phyloP scores from a whole-genome alignment of 2,329 filamentous ascomycete genomes.

The Epicoccum nigrum region DNA sequence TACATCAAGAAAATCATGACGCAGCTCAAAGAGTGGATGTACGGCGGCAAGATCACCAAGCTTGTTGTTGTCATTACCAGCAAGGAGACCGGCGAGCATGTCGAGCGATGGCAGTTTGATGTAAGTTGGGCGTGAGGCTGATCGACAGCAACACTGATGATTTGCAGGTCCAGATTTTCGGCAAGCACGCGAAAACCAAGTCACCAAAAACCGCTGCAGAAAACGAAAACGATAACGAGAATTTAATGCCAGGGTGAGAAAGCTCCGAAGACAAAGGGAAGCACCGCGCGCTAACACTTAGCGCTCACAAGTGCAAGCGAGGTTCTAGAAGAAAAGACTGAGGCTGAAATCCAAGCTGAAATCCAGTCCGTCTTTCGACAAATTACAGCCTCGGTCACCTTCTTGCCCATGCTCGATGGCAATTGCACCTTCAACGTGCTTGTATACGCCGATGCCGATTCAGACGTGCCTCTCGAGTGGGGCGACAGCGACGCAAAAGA shows the following conservation, averaged over 20 bases:
- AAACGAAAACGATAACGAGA: conserved; percentile 89
- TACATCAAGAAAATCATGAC: conserved; percentile 99
- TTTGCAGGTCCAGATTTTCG: conserved; percentile 63
- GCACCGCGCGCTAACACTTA: conserved; percentile 27
- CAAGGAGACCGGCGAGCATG: conserved; percentile 94
- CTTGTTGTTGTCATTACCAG: conserved; percentile 95
- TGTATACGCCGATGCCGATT: conserved; percentile 96
- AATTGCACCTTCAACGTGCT: conserved; percentile 99
- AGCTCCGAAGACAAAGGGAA: not conserved
- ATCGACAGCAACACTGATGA: conserved; percentile 31
- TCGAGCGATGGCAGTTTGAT: conserved; percentile 98
- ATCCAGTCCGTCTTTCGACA: conserved; percentile 97
- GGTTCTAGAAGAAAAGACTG: conserved; percentile 73
- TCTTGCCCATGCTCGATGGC: conserved; percentile 88
- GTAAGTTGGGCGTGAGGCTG: conserved; percentile 54
- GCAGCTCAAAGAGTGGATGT: conserved; percentile 97
- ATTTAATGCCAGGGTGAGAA: conserved; percentile 62
- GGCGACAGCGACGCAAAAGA: conserved; percentile 98
- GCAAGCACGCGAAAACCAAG: conserved; percentile 57
- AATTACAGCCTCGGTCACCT: conserved; percentile 96
- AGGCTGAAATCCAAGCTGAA: conserved; percentile 91
- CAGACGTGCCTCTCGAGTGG: conserved; percentile 97
- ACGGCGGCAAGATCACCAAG: conserved; percentile 94
- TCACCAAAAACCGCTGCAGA: conserved; percentile 57
- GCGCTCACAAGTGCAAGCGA: conserved; percentile 32